phyloP scores from a whole-genome alignment of 1,139 yeast genomes.

The Eremothecium cymbalariae region DNA sequence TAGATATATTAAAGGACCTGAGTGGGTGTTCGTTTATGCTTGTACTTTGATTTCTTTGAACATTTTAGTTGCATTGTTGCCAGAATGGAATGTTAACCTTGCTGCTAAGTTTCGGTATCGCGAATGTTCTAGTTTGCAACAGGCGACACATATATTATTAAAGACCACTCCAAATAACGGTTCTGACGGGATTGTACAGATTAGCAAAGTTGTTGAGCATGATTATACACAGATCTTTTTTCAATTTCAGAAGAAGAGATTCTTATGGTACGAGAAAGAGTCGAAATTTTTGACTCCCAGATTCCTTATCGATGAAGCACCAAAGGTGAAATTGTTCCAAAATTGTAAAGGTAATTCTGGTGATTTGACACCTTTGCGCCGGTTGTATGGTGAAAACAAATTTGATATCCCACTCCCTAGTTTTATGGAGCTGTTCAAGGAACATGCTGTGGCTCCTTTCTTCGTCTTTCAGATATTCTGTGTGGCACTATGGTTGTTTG shows the following conservation, averaged over 20 bases:
- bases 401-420: conserved; percentile 96
- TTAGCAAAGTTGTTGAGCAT: conserved; percentile 49
- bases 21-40: conserved; percentile 80
- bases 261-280: conserved; percentile 52
- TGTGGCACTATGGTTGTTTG: conserved; percentile 93
- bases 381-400: conserved; percentile 73
- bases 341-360: conserved; percentile 53
- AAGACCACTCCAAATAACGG: conserved; percentile 84
- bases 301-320: conserved; percentile 60
- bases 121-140: conserved; percentile 42
- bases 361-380: conserved; percentile 45
- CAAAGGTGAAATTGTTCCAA: conserved; percentile 55
- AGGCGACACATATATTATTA: conserved; percentile 66
- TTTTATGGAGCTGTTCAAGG: conserved; percentile 81
- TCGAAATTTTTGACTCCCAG: conserved; percentile 70
- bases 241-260: conserved; percentile 87
- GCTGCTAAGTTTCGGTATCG: conserved; percentile 64
- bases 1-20: conserved; percentile 63
- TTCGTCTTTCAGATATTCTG: conserved; percentile 95
- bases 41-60: conserved; percentile 68
- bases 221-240: conserved; percentile 68
- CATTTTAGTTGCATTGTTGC: conserved; percentile 74
- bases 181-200: conserved; percentile 66
- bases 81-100: conserved; percentile 85
- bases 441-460: conserved; percentile 97